Evolutionary conservation across 805 yeast species (phyloP).

Genomic region (Grigorovia transvaalensis): DNA sequence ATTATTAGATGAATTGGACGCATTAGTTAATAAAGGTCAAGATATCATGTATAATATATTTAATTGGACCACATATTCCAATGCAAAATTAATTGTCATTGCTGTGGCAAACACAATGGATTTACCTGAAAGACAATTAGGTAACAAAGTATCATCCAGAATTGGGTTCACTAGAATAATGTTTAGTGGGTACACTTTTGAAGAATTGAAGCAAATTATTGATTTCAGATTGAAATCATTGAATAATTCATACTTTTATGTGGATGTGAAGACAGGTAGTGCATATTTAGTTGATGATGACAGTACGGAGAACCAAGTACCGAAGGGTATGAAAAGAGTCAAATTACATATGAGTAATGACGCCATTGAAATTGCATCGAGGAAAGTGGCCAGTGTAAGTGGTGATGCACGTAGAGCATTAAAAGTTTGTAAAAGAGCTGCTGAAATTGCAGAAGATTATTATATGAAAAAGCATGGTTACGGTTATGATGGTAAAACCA

Average conservation of each 20-base stretch:
- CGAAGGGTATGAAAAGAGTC: slow-evolving; percentile 21
- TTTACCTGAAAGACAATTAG: slow-evolving; percentile 76
- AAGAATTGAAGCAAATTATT: slow-evolving; percentile 68
- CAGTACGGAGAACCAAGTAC: slow-evolving; percentile 5
- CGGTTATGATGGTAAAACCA: slow-evolving; percentile 18
- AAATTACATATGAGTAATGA: slow-evolving; percentile 40
- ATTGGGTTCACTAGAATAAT: slow-evolving; percentile 79
- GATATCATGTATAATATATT: slow-evolving; percentile 89
- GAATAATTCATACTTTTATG: slow-evolving; percentile 29
- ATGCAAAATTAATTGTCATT: slow-evolving; percentile 72
- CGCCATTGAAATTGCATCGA: slow-evolving; percentile 83
- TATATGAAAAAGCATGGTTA: slow-evolving; percentile 32
- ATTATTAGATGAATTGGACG: slow-evolving; percentile 87
- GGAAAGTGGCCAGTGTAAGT: slow-evolving; percentile 91
- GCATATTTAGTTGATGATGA: slow-evolving; percentile 23
- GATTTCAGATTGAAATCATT: slow-evolving; percentile 51
- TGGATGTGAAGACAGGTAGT: slow-evolving; percentile 30
- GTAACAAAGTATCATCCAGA: slow-evolving; percentile 85
- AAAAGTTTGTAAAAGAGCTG: slow-evolving; percentile 78
- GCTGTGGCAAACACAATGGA: slow-evolving; percentile 98
- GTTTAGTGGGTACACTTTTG: slow-evolving; percentile 79
- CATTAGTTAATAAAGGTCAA: slow-evolving; percentile 67
- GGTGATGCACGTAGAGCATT: slow-evolving; percentile 96
- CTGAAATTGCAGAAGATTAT: slow-evolving; percentile 72
- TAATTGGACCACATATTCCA: slow-evolving; percentile 87